A percentile compares a stretch with the other conserved stretches of the same genome.
Conservation (phyloP, 495 filamentous ascomycete genomes). For the Talaromyces wortmannii region DNA sequence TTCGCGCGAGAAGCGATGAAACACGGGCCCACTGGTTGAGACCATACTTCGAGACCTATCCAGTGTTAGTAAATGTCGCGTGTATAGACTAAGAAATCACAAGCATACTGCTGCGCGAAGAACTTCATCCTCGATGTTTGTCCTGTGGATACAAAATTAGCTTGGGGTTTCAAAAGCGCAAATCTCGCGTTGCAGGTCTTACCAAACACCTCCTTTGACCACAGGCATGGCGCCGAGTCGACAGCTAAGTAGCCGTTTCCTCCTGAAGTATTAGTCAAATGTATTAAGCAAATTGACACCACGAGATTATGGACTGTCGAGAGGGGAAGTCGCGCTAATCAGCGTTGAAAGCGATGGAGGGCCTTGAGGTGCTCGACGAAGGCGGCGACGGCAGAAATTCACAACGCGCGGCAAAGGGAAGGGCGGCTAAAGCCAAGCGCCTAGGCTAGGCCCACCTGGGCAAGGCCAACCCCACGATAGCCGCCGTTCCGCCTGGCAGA, state of each 20-base stretch:
- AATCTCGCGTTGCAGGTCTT: slow-evolving; percentile 41
- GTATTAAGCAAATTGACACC: too few relatives aligned
- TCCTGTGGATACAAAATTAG: slow-evolving; percentile 26
- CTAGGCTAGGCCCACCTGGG: background rate
- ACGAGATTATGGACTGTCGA: too few relatives aligned
- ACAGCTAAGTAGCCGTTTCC: background rate
- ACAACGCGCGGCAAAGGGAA: background rate
- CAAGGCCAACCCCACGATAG: slow-evolving; percentile 1
- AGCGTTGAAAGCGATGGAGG: background rate
- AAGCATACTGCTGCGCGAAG: slow-evolving; percentile 70
- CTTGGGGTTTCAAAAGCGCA: background rate
- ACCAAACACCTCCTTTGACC: slow-evolving; percentile 97
- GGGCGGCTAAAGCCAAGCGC: background rate
- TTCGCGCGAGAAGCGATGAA: slow-evolving; percentile 91
- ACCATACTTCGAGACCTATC: slow-evolving; percentile 83
- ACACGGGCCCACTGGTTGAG: slow-evolving; percentile 99
- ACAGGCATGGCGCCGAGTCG: slow-evolving; percentile 64
- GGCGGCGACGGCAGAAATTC: background rate
- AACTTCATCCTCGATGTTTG: slow-evolving; percentile 86
- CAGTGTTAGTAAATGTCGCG: slow-evolving; percentile 12
- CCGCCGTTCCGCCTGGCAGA: background rate
- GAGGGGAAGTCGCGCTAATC: background rate
- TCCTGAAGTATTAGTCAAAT: background rate
- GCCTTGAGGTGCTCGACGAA: background rate
- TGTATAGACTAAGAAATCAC: background rate